Conservation (phyloP, 2,329 filamentous ascomycete genomes). For the Scedosporium apiospermum region DNA sequence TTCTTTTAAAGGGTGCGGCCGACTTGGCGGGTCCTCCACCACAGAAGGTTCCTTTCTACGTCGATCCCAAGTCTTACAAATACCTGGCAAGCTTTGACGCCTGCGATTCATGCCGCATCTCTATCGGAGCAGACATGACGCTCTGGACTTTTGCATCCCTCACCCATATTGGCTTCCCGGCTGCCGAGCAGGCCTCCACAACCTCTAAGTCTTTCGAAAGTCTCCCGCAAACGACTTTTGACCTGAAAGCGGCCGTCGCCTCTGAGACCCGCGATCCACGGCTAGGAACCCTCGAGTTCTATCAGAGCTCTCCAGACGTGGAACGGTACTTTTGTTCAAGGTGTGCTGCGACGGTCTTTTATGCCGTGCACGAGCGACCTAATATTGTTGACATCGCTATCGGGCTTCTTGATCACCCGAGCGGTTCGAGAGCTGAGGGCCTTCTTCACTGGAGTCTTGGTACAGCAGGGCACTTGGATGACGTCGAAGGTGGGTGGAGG, state of each 20-base stretch:
- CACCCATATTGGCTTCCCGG: slow-evolving; percentile 24
- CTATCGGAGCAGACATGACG: slow-evolving; percentile 30
- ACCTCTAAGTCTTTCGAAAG: not conserved
- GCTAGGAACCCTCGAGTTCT: slow-evolving; percentile 32
- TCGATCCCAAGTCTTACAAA: slow-evolving; percentile 33
- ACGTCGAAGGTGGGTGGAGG: slow-evolving; percentile 31
- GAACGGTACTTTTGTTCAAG: slow-evolving; percentile 37
- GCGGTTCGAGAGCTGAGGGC: slow-evolving; percentile 36
- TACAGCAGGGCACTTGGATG: slow-evolving; percentile 18
- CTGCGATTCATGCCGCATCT: slow-evolving; percentile 37
- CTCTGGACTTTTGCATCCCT: slow-evolving; percentile 35
- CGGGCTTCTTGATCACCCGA: slow-evolving; percentile 31
- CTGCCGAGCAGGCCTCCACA: not conserved
- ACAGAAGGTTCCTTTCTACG: slow-evolving; percentile 27
- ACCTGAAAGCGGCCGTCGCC: slow-evolving; percentile 25
- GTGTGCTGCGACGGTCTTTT: slow-evolving; percentile 39
- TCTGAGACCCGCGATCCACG: slow-evolving; percentile 19
- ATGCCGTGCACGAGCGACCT: slow-evolving; percentile 25
- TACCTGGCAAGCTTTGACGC: slow-evolving; percentile 28
- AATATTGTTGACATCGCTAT: slow-evolving; percentile 33
- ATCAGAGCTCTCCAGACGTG: slow-evolving; percentile 31
- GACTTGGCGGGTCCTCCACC: slow-evolving; percentile 14
- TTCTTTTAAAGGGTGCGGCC: slow-evolving; percentile 24
- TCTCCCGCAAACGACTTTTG: slow-evolving; percentile 10
- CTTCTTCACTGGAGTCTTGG: slow-evolving; percentile 32